Conservation (phyloP, 805 yeast species). For the Phaffomyces antillensis region DNA sequence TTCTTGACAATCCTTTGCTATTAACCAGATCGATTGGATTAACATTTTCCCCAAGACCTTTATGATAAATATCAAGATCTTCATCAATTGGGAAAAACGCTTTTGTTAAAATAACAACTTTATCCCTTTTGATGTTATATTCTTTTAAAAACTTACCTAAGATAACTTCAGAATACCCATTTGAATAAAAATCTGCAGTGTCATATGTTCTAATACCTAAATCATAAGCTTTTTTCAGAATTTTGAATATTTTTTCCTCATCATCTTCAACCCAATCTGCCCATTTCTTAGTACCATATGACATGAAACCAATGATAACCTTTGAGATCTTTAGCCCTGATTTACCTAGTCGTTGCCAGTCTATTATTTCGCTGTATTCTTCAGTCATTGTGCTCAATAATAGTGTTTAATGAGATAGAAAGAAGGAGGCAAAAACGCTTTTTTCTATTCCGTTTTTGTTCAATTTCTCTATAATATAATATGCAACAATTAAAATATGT, state of each 20-base stretch:
- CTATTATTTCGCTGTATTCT: slow-evolving; percentile 1
- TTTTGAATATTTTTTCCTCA: slow-evolving; percentile 36
- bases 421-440: no score
- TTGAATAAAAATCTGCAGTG: slow-evolving; percentile 44
- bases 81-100: slow-evolving; percentile 15
- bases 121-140: slow-evolving; percentile 45
- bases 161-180: slow-evolving; percentile 40
- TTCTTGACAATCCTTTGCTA: slow-evolving; percentile 36
- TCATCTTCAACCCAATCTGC: slow-evolving; percentile 40
- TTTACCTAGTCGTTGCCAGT: slow-evolving; percentile 27
- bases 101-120: slow-evolving; percentile 51
- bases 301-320: slow-evolving; percentile 48
- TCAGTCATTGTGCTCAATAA: no score
- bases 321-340: slow-evolving; percentile 44
- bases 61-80: slow-evolving; percentile 10
- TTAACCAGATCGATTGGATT: slow-evolving; percentile 24
- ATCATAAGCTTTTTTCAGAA: slow-evolving; percentile 40
- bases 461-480: no score
- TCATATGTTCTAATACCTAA: slow-evolving; percentile 41
- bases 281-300: slow-evolving; percentile 30
- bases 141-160: slow-evolving; percentile 47
- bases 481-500: no score
- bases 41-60: slow-evolving; percentile 3
- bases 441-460: no score
- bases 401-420: no score